These are phyloP conservation scores for Scedosporium minutisporum DNA, from an alignment of 2,329 filamentous ascomycete species.

Conservation along the genomic window DNA sequence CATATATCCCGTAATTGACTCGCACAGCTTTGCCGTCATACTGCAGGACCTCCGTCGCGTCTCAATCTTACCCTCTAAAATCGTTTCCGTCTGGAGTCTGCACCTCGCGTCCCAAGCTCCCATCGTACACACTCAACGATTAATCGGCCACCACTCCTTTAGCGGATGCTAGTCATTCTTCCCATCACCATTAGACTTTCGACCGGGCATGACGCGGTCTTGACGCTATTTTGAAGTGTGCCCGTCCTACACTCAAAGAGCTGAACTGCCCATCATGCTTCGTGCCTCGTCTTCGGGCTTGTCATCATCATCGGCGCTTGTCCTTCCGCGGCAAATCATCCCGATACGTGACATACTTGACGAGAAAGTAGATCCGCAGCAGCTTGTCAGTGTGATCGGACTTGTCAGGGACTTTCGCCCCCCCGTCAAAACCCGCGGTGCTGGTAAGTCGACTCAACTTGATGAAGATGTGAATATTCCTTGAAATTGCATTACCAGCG, in stretches of 20 bases:
- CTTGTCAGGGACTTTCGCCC: constrained; percentile 56
- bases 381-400: constrained; percentile 53
- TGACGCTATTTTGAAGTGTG: not conserved
- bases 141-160: too few species aligned
- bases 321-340: constrained; percentile 2
- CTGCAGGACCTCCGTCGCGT: too few species aligned
- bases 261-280: not conserved
- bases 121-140: too few species aligned
- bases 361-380: constrained; percentile 17
- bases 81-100: too few species aligned
- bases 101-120: too few species aligned
- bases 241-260: not conserved
- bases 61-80: too few species aligned
- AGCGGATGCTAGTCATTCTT: too few species aligned
- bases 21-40: too few species aligned
- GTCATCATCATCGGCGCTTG: not conserved
- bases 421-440: constrained; percentile 38
- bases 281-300: not conserved
- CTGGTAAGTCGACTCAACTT: constrained; percentile 30
- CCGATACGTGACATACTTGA: constrained; percentile 34
- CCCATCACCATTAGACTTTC: too few species aligned
- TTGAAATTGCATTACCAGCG: too few species aligned
- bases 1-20: too few species aligned
- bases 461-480: not conserved
- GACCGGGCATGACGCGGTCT: not conserved